Evolutionary conservation across 2,329 filamentous ascomycete species (phyloP), one percentile per base, ranked within the genome.

Genomic region (Ambrosiella xylebori): DNA sequence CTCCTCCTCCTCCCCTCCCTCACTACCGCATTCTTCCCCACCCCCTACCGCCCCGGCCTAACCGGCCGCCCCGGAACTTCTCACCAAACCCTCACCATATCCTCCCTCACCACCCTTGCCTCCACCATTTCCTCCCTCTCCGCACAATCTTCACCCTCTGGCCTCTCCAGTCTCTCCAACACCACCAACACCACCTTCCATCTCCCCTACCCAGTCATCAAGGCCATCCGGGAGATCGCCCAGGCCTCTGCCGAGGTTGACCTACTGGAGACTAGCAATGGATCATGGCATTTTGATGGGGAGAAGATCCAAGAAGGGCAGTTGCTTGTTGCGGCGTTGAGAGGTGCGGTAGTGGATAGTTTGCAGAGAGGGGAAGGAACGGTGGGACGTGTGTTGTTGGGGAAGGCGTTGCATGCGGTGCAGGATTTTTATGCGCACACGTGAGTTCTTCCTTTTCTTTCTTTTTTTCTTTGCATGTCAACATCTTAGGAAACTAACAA

Each of bases 361-460:
- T 44, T 63, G 55, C 41, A 52, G 3, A 38, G 44, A 37, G 59
- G 44, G 17, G 51, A 59, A 35, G 50, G 53, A 6, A n/a, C n/a
- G 3, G 49, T 45, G 45, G 61, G 58, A 15, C 54, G 61, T 11
- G 45, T 27, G 19, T 19, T 56, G 44, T n/a, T 63, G 45, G 61
- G 61, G 12, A 56, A 61, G 47, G 61, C 57, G 9, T 36, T 63
- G 36, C 61, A 62, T 52, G 36, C 52, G 35, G 61, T 63, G 17
- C 61, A 63, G 41, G 61, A 63, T 39, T 60, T 62, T 35, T 60
- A 59, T 36, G 58, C 58, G 8, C 59, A 63, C 41, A 59, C 56
- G 61, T 63, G 36, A 54, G 61, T 59, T 45, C 5, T 3, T 35
- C 13, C 36, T 35, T 17, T 11, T 50, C 13, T 41, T 50, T 38